These are phyloP conservation scores for Peronospora tabacina DNA, from an alignment of 352 stramenopile genomes.

Conservation along the genomic window DNA sequence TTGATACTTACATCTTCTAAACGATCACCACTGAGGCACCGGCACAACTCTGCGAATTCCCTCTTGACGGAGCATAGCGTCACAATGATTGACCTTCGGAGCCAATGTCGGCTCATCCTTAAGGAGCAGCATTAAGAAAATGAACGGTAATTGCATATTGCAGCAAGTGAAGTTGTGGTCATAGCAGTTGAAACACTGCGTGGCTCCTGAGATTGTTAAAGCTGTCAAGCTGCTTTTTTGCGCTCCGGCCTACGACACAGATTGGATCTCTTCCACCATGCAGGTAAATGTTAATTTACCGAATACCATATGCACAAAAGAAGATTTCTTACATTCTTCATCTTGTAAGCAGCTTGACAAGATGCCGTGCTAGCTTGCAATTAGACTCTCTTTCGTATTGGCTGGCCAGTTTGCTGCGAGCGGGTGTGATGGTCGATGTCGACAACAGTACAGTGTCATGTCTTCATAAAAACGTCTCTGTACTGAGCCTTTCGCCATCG, in stretches of 20 bases:
- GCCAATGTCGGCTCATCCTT: background rate
- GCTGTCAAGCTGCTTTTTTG: slow-evolving; percentile 74
- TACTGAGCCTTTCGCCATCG: slow-evolving; percentile 37
- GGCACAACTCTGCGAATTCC: slow-evolving; percentile 86
- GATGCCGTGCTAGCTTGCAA: slow-evolving; percentile 2
- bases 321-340: background rate
- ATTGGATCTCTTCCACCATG: slow-evolving; percentile 88
- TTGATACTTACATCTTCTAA: slow-evolving; percentile 43
- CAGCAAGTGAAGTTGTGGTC: slow-evolving; percentile 91
- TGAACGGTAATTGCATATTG: slow-evolving; percentile 89
- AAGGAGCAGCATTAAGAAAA: slow-evolving; percentile 27
- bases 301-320: background rate
- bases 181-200: slow-evolving; percentile 61
- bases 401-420: slow-evolving; percentile 6
- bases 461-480: slow-evolving; percentile 66
- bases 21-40: slow-evolving; percentile 92
- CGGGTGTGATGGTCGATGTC: slow-evolving; percentile 33
- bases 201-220: slow-evolving; percentile 71
- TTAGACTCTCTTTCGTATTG: slow-evolving; percentile 8
- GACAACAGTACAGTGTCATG: slow-evolving; percentile 73
- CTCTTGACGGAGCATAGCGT: slow-evolving; percentile 87
- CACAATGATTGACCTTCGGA: slow-evolving; percentile 77
- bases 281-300: slow-evolving; percentile 38
- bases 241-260: slow-evolving; percentile 84
- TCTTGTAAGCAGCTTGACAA: slow-evolving; percentile 58